Conservation (phyloP, 1,284 basidiomycete species). For the Fomitopsis schrenkii region DNA sequence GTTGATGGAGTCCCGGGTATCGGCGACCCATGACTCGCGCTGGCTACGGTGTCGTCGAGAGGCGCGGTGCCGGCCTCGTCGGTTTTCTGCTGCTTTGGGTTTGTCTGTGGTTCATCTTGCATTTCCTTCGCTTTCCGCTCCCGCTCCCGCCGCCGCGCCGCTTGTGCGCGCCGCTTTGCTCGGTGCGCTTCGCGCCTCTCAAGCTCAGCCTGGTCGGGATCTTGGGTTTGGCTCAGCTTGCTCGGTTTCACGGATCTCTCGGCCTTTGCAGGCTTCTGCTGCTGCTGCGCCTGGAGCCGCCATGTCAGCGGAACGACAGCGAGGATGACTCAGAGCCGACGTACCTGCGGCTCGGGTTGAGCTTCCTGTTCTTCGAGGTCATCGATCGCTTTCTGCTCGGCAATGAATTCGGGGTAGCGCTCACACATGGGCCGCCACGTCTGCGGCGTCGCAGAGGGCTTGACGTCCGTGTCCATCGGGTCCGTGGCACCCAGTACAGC, state of each 20-base stretch:
- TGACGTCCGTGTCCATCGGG: conserved; percentile 26
- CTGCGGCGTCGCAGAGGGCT: conserved; percentile 27
- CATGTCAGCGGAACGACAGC: neutral
- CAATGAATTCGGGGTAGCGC: conserved; percentile 75
- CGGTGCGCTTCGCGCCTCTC: conserved; percentile 23
- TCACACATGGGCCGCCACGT: conserved; percentile 78
- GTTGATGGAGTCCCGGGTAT: conserved; percentile 9
- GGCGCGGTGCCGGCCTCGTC: conserved; percentile 9
- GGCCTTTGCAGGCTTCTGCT: neutral
- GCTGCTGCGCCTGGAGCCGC: neutral
- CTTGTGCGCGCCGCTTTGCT: conserved; percentile 24
- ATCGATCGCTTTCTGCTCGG: conserved; percentile 73
- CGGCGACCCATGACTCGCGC: conserved; percentile 6
- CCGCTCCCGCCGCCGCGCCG: conserved; percentile 20
- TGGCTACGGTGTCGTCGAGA: conserved; percentile 5
- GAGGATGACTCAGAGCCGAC: neutral
- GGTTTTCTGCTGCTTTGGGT: conserved; percentile 13
- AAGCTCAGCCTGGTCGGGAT: conserved; percentile 10
- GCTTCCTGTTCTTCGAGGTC: conserved; percentile 60
- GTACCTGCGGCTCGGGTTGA: conserved; percentile 28
- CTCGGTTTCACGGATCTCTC: neutral
- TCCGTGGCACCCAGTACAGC: conserved; percentile 39
- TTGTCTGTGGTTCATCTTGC: conserved; percentile 11
- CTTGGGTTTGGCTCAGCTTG: neutral
- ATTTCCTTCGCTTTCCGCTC: conserved; percentile 17